These are phyloP conservation scores for Alternaria brassicae DNA, from an alignment of 2,329 filamentous ascomycete species.

Conservation along the genomic window DNA sequence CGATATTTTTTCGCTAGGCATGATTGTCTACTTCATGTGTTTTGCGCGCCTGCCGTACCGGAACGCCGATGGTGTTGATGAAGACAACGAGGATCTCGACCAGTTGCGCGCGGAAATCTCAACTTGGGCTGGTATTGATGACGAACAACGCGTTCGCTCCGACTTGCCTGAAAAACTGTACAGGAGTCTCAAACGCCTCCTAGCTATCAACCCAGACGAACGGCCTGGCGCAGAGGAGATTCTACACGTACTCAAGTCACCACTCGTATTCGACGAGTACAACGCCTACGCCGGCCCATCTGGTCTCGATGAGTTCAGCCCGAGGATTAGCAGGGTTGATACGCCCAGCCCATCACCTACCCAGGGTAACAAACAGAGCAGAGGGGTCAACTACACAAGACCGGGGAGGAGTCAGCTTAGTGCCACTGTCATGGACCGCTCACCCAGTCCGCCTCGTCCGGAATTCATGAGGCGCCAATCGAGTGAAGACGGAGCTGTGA, in stretches of 20 bases:
- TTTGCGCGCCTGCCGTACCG: slow-evolving; percentile 87
- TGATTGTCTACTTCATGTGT: slow-evolving; percentile 99
- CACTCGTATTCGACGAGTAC: slow-evolving; percentile 59
- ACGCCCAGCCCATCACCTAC: slow-evolving; percentile 46
- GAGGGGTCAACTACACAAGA: slow-evolving; percentile 36
- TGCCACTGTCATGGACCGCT: slow-evolving; percentile 41
- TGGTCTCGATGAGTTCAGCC: slow-evolving; percentile 44
- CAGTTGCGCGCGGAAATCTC: slow-evolving; percentile 84
- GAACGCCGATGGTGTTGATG: slow-evolving; percentile 82
- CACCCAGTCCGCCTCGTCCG: slow-evolving; percentile 43
- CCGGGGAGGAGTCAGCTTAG: slow-evolving; percentile 46
- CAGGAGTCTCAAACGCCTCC: slow-evolving; percentile 77
- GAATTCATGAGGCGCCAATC: slow-evolving; percentile 25
- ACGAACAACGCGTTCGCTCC: slow-evolving; percentile 74
- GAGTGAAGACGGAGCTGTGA: slow-evolving; percentile 39
- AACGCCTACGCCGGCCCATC: slow-evolving; percentile 48
- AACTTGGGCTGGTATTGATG: slow-evolving; percentile 85
- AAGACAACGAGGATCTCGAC: slow-evolving; percentile 92
- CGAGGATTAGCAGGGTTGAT: slow-evolving; percentile 56
- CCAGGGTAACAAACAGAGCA: slow-evolving; percentile 32
- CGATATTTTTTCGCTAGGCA: slow-evolving; percentile 96
- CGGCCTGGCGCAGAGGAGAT: slow-evolving; percentile 89
- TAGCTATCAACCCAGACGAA: slow-evolving; percentile 77
- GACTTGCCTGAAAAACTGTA: slow-evolving; percentile 90
- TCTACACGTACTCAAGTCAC: slow-evolving; percentile 75